Evolutionary conservation across 306 rosid species (phyloP), one percentile per base, ranked within the genome.

Genomic region (Vachellia pachyceras): DNA sequence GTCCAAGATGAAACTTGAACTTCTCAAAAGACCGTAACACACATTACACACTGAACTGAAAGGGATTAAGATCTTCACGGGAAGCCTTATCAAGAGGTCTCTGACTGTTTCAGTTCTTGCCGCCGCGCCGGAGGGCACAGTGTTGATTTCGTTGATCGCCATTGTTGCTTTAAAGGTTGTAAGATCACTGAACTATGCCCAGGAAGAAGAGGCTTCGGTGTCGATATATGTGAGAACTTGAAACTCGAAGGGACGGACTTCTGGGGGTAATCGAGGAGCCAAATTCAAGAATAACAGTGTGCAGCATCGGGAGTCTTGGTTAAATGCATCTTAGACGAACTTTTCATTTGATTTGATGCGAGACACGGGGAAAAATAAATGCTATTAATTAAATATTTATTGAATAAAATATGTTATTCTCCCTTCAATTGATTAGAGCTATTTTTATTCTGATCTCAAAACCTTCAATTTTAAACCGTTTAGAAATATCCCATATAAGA

Each of bases 31-130:
- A 9, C 10, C n/a, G n/a, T 20, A 12, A 66, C 77, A 54, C 0
- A 15, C 17, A 33, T 11, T 5, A 3, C 36, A 37, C 23, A 37
- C 36, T 1, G 36, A 36, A 14, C 47, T 20, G 11, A 52, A 6
- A 52, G 33, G 45, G 14, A 44, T 33, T 14, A 77, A 72, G 5
- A 61, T 14, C 54, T 57, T 44, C 49, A 81, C 47, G 0, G 80
- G 68, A 42, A 71, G 52, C 58, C 15, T 68, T 39, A 5, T 67
- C 49, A 74, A 52, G 40, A 74, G 4, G 35, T 44, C 71, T 76
- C 4, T 50, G 29, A 44, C n/a, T 9, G 25, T 61, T 37, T 63
- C n/a, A 54, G 13, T 3, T 54, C 23, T 50, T 29, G 13, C 6
- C 14, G 65, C n/a, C 35, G 11, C 14, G 67, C 3, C 42, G 18